Conservation (phyloP, 805 yeast species). For the Ogataea corticis region DNA sequence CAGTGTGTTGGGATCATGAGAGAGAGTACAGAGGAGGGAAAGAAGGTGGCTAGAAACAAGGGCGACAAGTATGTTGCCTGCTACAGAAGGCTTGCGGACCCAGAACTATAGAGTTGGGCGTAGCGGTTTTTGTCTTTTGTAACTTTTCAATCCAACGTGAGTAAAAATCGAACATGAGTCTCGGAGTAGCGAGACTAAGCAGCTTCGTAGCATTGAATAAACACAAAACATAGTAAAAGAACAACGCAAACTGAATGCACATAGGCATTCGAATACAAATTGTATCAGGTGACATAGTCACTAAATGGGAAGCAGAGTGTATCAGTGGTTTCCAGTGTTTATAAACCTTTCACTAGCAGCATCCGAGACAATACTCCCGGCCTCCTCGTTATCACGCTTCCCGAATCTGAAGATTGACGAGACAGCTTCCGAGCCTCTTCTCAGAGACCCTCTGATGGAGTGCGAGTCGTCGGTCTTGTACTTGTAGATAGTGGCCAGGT, state of each 20-base stretch:
- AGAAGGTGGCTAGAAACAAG: conserved; percentile 87
- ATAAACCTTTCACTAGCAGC: conserved; percentile 31
- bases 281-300: too few relatives aligned
- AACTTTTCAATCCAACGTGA: too few relatives aligned
- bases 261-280: neutral
- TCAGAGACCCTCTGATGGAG: conserved; percentile 39
- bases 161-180: too few relatives aligned
- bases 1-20: conserved; percentile 84
- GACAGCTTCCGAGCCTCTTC: conserved; percentile 46
- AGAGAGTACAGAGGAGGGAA: conserved; percentile 96
- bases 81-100: conserved; percentile 69
- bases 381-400: conserved; percentile 16
- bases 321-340: conserved; percentile 11
- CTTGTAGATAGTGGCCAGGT: conserved; percentile 35
- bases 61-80: conserved; percentile 91
- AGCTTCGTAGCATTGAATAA: too few relatives aligned
- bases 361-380: conserved; percentile 25
- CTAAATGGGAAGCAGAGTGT: neutral
- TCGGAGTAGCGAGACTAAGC: too few relatives aligned
- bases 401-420: conserved; percentile 34
- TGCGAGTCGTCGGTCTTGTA: conserved; percentile 36
- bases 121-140: too few relatives aligned
- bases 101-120: conserved; percentile 31
- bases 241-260: neutral
- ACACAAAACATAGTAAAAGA: neutral